Base-by-base conservation (phyloP, 2,329 filamentous ascomycete genomes). In the Cordyceps javanica region DNA sequence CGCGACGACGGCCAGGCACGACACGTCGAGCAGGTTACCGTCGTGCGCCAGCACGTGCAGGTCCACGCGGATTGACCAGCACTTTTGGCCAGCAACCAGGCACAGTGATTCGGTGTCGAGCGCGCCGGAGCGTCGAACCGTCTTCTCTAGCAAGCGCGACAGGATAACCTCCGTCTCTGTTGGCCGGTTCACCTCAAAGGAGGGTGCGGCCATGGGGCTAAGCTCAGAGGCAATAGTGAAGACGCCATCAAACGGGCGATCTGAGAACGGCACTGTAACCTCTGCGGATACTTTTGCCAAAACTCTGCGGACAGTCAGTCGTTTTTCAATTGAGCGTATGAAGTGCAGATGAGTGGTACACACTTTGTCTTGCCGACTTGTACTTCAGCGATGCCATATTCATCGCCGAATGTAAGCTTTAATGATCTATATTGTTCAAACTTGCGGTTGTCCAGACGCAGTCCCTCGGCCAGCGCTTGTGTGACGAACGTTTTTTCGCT, bases 21-120 rank as follows among this genome's bases (percentile, higher is more conserved):
- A 83, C 3, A 88, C 86, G 72, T 97, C 93, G 36, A 94, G 84
- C 42, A 99, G 79, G 65, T 92, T 93, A 55, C 94, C 94, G 70
- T 97, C 93, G 69, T 92, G 90, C 52, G 91, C 88, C 46, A 97
- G 81, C 48, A 97, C 86, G 73, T 99, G 94, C 23, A 97, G 83
- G 70, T 97, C 93, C 21, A 90, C 92, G 59, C 93, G 86, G 61
- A 99, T 81, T 60, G 88, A 88, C 86, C 94, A 99, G 76, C 90
- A 94, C 72, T 95, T 96, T 60, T 89, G 81, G 8, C 90, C 92
- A 11, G 94, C 91, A 28, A 97, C 80, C 23, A 99, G 90, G 72
- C 94, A 99, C 45, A 99, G 82, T 4, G 92, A 96, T 74, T 99
- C 94, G 34, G 92, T 96, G 71, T 97, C 93, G 41, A 99, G 83